Evolutionary conservation across 176 grass and related monocot genomes (phyloP), one percentile per base, ranked within the genome.

Genomic region (Oryza meridionalis): DNA sequence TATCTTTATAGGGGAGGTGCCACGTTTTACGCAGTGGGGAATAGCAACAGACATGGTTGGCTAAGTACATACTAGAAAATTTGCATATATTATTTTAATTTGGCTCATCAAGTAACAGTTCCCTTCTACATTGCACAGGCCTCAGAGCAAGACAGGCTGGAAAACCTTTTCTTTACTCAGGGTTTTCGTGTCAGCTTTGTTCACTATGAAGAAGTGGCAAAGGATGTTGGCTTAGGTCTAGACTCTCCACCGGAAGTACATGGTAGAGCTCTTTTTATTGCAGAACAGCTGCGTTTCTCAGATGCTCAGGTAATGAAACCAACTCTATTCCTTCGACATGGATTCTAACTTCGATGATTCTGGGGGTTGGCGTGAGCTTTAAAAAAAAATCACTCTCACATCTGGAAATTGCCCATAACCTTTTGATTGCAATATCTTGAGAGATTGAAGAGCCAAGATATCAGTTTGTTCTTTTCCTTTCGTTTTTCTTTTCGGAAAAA

Each of bases 241-340:
- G 76, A 79, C 85, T 17, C 44, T 66, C 19, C 69, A 70, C 73
- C 33, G 33, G 69, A 88, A 63, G 45, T 71, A 82, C 25, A 7
- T 27, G 73, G 70, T 7, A 82, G 72, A 73, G 6, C 88, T 31
- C 62, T 98, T 78, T 98, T 98, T 77, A 47, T 86, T 35, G 92
- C 96, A 65, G 92, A 98, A 65, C 96, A 98, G 53, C 83, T 95
- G 80, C 87, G 82, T 2, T 86, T 93, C 77, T 98, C 96, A 90
- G 96, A 98, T 92, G 80, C 87, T 43, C 92, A 98, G 87, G 96
- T 98, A 85, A 35, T 35, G 33, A 35, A 83, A 10, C 45, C 49
- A 62, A 74, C 65, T 47, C 73, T 76, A 72, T 27, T n/a, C 37
- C 4, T 67, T 33, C 25, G 2, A 72, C 17, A 6, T 65, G 63